Base-by-base conservation (phyloP, 2,329 filamentous ascomycete genomes). In the Trichoderma sp. region DNA sequence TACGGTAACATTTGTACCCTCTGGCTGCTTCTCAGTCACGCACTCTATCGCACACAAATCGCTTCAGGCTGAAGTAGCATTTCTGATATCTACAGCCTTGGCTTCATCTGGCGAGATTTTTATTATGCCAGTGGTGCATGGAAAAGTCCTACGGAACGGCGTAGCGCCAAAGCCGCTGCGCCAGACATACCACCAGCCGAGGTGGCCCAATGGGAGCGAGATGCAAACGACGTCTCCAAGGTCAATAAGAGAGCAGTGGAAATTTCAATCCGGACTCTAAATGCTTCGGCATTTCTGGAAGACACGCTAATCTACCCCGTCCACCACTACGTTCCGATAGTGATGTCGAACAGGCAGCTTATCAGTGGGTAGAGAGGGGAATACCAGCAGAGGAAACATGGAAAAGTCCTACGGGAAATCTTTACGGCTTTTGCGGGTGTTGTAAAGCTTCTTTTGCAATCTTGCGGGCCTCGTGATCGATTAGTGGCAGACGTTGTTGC, bases 161-260 rank as follows among this genome's bases (percentile, higher is more conserved):
- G n/a, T n/a, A n/a, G n/a, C n/a, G n/a, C n/a, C n/a, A n/a, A n/a
- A n/a, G n/a, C n/a, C n/a, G n/a, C n/a, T n/a, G n/a, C n/a, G n/a
- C n/a, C n/a, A n/a, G n/a, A n/a, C n/a, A n/a, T n/a, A n/a, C n/a
- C n/a, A n/a, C 78, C 77, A 4, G 10, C 52, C 13, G 66, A 60
- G 10, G 74, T 72, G 70, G 71, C 75, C 68, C 75, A 72, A 4
- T 80, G 78, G 79, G 67, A 72, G 54, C 73, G 78, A 53, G 78
- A 80, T n/a, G 73, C 67, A 70, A 35, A 73, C 76, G 27, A 70
- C 79, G 34, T 65, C 3, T 7, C 70, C 19, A 70, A 74, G 2
- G 69, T 80, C 56, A 76, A 78, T 53, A 67, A 71, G 17, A 69
- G 71, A 32, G 71, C 74, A 15, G 68, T 75, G 64, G 63, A 61